Evolutionary conservation across 768 basidiomycete species (phyloP), one percentile per base, ranked within the genome.

Genomic region (Tulasnella sp.): DNA sequence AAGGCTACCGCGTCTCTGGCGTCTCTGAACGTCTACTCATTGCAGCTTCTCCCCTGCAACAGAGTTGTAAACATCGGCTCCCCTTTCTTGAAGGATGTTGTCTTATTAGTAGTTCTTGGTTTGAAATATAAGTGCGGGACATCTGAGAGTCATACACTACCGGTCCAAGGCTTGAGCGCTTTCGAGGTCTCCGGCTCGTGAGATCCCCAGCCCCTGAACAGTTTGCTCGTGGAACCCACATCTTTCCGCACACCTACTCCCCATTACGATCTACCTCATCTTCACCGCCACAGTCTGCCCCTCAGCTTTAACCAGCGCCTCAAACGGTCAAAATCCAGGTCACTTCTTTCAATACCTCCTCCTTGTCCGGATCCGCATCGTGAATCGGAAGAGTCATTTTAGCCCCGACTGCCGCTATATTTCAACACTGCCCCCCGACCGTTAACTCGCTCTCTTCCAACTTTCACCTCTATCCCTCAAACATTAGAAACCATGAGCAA

Each of bases 1-100:
- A 85, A 82, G 87, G 10, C 16, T 18, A 34, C 19, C 36, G 62
- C 27, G 24, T 68, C 34, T 68, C 1, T 19, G 31, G n/a, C n/a
- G n/a, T n/a, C n/a, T n/a, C n/a, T n/a, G n/a, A n/a, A n/a, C n/a
- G n/a, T n/a, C 12, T 18, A 14, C 10, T 68, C 27, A 6, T 31
- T 16, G 16, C 27, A 1, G 3, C 31, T 18, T 68, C 27, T 14
- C 18, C 27, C 62, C 62, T 19, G 62, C 62, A 36, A 68, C 62
- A 68, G 62, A 68, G 62, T 68, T 68, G 62, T 68, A 68, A 68
- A 68, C 27, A n/a, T 6, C n/a, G 62, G 34, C 27, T 34, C 27
- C 62, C 14, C n/a, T 31, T 68, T 31, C 16, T 16, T 14, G 62
- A 21, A 9, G 62, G 62, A 14, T 14, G 62, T 68, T 31, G 62